Evolutionary conservation across 2,329 filamentous ascomycete species (phyloP), one percentile per base, ranked within the genome.

Genomic region (Lasiodiplodia gonubiensis): DNA sequence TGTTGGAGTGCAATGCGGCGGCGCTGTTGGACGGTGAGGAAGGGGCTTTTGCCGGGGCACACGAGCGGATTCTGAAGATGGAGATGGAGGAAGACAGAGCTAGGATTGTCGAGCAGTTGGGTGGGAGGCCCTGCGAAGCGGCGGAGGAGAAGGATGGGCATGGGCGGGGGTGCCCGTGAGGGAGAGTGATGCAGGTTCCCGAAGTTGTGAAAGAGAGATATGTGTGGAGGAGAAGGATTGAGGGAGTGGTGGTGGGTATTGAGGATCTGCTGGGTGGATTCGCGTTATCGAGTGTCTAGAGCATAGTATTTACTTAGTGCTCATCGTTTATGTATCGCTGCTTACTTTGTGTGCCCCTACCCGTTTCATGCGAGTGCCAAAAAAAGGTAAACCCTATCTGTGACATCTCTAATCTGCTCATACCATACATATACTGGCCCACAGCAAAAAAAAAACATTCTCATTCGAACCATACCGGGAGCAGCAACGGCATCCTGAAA

Each of bases 101-200:
- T 12, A 14, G n/a, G 27, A 16, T 52, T 27, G 4, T n/a, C 8
- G 46, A n/a, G 54, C 2, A 6, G n/a, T 8, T 52, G 46, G 46
- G 30, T 30, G 27, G 59, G 3, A 39, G 61, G 35, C 3, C 8
- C 23, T 54, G 61, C n/a, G 49, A 64, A 35, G 33, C 11, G 21
- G 61, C 49, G 1, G 51, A 54, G 33, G 25, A 42, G 49, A 54
- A 23, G 23, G 61, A 63, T 18, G 59, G 59, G 27, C 46, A 63
- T 51, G 42, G n/a, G n/a, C 1, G 25, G 46, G 2, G 18, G 4
- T 63, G 59, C 37, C 59, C 59, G 27, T 63, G 18, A n/a, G 27
- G 11, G n/a, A 5, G 35, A 33, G 30, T 37, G 33, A n/a, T 16
- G 18, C 0, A n/a, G 18, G 18, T 33, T 2, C 30, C 7, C 10